Percentiles rank a stretch among this genome's conserved stretches.
These are phyloP conservation scores for Mycena crocata DNA, from an alignment of 768 basidiomycete species.

Conservation along the genomic window DNA sequence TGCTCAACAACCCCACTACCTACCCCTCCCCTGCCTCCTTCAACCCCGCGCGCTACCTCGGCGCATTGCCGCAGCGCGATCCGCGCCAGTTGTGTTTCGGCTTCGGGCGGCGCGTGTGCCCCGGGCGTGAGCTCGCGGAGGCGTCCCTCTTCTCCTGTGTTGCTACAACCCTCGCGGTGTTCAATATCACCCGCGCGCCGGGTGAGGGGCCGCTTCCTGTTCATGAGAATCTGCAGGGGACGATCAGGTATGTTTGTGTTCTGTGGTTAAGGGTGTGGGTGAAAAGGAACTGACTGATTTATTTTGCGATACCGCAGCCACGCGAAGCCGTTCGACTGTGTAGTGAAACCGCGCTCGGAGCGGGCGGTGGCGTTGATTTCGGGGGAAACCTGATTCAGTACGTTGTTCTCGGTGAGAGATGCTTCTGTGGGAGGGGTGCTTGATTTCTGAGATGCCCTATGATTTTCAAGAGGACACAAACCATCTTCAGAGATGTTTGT, in stretches of 20 bases:
- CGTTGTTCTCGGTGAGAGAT: too few relatives aligned
- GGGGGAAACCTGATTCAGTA: neutral
- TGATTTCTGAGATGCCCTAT: too few relatives aligned
- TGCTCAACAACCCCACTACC: constrained; percentile 60
- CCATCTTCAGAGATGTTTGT: too few relatives aligned
- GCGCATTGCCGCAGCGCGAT: constrained; percentile 49
- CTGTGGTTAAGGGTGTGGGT: neutral
- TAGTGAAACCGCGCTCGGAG: constrained; percentile 47
- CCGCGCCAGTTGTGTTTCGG: constrained; percentile 59
- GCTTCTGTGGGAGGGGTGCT: too few relatives aligned
- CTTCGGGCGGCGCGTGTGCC: constrained; percentile 60
- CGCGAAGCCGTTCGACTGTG: constrained; percentile 49
- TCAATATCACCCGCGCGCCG: constrained; percentile 57
- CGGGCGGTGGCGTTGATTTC: constrained; percentile 44
- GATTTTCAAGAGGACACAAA: too few relatives aligned
- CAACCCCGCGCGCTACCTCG: constrained; percentile 60
- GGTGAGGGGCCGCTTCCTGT: constrained; percentile 53
- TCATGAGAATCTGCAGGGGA: constrained; percentile 57
- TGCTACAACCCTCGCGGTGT: constrained; percentile 58
- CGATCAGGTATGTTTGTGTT: constrained; percentile 52
- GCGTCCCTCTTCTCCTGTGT: constrained; percentile 59
- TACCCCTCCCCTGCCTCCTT: constrained; percentile 64
- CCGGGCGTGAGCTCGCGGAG: constrained; percentile 65
- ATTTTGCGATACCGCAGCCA: constrained; percentile 35
- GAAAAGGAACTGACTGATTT: neutral